These are phyloP conservation scores for Helichrysum umbraculigerum DNA, from an alignment of 129 eudicot species.

Conservation along the genomic window DNA sequence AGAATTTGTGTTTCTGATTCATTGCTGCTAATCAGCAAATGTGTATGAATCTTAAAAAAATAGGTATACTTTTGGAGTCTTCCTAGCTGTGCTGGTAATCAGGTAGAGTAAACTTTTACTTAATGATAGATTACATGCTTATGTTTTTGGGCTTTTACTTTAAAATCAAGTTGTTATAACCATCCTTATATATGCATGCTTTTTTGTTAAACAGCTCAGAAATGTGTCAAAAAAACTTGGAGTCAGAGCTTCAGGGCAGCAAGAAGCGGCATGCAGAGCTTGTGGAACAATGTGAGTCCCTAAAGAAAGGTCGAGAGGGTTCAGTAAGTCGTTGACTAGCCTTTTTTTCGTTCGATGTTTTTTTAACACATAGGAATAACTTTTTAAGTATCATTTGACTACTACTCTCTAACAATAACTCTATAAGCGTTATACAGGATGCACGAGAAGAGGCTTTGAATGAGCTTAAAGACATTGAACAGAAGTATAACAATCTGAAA, in stretches of 20 bases:
- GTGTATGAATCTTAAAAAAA: not conserved
- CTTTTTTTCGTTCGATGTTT: no score
- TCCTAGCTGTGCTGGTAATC: slow-evolving; percentile 98
- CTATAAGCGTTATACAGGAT: slow-evolving; percentile 41
- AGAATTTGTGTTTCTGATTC: not conserved
- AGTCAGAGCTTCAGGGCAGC: slow-evolving; percentile 69
- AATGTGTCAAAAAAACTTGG: slow-evolving; percentile 70
- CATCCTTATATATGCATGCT: not conserved
- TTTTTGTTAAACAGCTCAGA: slow-evolving; percentile 55
- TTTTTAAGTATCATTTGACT: not conserved
- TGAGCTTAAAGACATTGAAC: slow-evolving; percentile 71
- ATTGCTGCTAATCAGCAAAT: no score
- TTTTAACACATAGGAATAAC: no score
- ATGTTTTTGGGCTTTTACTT: no score
- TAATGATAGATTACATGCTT: not conserved
- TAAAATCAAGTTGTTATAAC: not conserved
- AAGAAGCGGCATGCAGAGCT: slow-evolving; percentile 70
- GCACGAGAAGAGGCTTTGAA: slow-evolving; percentile 80
- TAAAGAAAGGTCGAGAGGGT: slow-evolving; percentile 87
- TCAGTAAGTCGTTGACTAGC: slow-evolving; percentile 60
- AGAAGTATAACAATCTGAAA: slow-evolving; percentile 67
- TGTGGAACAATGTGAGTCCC: slow-evolving; percentile 59
- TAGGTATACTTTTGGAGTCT: slow-evolving; percentile 99
- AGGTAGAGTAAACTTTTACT: slow-evolving; percentile 51
- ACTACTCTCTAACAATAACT: not conserved